Evolutionary conservation across 176 grass and related monocot genomes (phyloP).

Genomic region (Aechmea fasciata): DNA sequence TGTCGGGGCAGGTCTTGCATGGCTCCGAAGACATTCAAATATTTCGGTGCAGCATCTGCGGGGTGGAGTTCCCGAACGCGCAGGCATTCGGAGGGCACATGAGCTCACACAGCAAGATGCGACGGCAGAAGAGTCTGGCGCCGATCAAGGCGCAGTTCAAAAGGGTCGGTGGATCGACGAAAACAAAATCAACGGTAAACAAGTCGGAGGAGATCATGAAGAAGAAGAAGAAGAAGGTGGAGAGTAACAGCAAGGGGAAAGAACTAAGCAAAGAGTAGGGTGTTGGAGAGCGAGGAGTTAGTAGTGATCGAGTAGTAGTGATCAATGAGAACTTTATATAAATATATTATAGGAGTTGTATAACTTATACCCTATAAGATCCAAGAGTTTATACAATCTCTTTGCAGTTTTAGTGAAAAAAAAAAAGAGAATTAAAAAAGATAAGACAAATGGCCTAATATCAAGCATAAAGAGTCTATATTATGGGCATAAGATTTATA

Average conservation of each 20-base stretch:
- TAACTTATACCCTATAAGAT: no score
- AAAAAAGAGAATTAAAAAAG: no score
- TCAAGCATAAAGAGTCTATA: no score
- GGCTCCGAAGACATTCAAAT: constrained; percentile 15
- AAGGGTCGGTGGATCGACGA: neutral
- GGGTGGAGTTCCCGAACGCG: constrained; percentile 25
- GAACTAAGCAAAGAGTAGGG: neutral
- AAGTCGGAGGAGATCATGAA: neutral
- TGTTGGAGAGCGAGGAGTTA: neutral
- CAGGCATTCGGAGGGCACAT: constrained; percentile 31
- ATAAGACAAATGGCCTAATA: no score
- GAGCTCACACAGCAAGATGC: constrained; percentile 21
- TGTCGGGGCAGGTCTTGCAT: constrained; percentile 23
- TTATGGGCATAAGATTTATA: no score
- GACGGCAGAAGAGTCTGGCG: constrained; percentile 13
- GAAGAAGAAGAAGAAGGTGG: neutral
- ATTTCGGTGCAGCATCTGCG: constrained; percentile 19
- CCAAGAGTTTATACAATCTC: no score
- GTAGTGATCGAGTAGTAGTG: neutral
- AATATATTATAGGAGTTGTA: no score
- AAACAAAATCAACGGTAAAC: neutral
- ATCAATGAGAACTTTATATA: no score
- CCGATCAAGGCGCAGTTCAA: neutral
- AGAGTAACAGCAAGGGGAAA: neutral
- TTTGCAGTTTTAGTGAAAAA: no score